phyloP scores from a whole-genome alignment of 176 grass and related monocot genomes.

The Aegilops speltoides region DNA sequence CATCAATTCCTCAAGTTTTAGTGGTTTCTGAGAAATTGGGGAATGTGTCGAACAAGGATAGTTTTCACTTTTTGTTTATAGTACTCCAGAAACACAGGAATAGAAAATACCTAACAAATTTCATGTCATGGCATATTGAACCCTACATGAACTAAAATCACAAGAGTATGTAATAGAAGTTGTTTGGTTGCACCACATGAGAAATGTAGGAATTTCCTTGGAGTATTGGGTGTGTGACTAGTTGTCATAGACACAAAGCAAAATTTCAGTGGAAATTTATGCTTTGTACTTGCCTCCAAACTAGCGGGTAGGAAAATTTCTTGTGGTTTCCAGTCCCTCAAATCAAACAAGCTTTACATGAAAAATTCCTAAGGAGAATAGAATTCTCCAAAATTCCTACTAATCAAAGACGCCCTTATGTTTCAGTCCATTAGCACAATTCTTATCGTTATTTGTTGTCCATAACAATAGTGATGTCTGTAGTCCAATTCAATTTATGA shows the following conservation, averaged over 20 bases:
- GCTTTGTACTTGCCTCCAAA: neutral
- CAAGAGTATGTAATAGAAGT: neutral
- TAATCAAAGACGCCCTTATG: neutral
- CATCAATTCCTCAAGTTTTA: neutral
- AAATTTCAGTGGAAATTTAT: neutral
- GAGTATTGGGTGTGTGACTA: neutral
- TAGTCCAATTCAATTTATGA: neutral
- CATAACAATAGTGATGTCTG: neutral
- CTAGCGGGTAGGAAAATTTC: neutral
- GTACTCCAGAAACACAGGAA: neutral
- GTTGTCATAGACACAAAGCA: neutral
- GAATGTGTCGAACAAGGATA: neutral
- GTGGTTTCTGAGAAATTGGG: neutral
- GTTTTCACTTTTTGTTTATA: neutral
- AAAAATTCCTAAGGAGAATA: neutral
- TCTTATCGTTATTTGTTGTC: neutral
- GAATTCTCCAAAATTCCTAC: neutral
- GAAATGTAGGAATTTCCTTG: neutral
- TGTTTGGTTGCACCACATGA: neutral
- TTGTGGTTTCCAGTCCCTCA: neutral
- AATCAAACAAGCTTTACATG: neutral
- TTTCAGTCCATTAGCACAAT: neutral
- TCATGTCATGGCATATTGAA: neutral
- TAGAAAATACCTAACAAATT: neutral
- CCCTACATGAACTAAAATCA: neutral